Percentiles rank a stretch among this genome's conserved stretches.
phyloP scores from a whole-genome alignment of 2,329 filamentous ascomycete genomes.

The Aspergillus transmontanensis region DNA sequence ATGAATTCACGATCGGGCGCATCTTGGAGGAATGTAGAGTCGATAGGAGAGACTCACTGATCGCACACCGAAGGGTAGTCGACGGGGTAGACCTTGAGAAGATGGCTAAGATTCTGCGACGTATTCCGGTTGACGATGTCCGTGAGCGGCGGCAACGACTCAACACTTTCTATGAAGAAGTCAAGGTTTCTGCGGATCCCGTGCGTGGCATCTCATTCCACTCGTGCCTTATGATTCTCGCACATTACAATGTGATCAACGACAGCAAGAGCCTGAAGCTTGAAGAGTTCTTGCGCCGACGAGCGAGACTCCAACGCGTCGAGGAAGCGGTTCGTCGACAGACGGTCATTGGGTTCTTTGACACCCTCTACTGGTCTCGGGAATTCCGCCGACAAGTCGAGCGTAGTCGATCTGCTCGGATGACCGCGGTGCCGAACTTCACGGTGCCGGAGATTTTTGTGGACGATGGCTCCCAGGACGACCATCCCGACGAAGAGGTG shows the following conservation, averaged over 20 bases:
- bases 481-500: slow-evolving; percentile 23
- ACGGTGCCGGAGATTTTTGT: slow-evolving; percentile 88
- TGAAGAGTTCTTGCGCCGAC: slow-evolving; percentile 90
- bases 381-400: slow-evolving; percentile 77
- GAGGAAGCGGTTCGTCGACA: slow-evolving; percentile 92
- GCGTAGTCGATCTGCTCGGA: slow-evolving; percentile 71
- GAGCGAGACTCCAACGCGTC: slow-evolving; percentile 86
- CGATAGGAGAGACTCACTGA: slow-evolving; percentile 52
- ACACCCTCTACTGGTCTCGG: slow-evolving; percentile 85
- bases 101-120: slow-evolving; percentile 71
- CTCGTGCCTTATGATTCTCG: slow-evolving; percentile 88
- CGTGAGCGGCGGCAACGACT: slow-evolving; percentile 75
- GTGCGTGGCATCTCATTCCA: slow-evolving; percentile 91
- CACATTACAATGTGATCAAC: slow-evolving; percentile 98
- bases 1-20: slow-evolving; percentile 81
- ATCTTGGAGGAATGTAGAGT: slow-evolving; percentile 83
- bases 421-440: slow-evolving; percentile 77
- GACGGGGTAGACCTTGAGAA: slow-evolving; percentile 71
- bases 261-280: slow-evolving; percentile 94
- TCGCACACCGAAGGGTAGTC: slow-evolving; percentile 42
- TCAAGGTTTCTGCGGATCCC: slow-evolving; percentile 88
- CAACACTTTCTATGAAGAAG: slow-evolving; percentile 96
- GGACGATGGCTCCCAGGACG: slow-evolving; percentile 67
- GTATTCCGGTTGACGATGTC: slow-evolving; percentile 75
- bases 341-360: slow-evolving; percentile 91